These are phyloP conservation scores for Pterocarpus santalinus DNA, from an alignment of 306 rosid genomes.

Conservation along the genomic window DNA sequence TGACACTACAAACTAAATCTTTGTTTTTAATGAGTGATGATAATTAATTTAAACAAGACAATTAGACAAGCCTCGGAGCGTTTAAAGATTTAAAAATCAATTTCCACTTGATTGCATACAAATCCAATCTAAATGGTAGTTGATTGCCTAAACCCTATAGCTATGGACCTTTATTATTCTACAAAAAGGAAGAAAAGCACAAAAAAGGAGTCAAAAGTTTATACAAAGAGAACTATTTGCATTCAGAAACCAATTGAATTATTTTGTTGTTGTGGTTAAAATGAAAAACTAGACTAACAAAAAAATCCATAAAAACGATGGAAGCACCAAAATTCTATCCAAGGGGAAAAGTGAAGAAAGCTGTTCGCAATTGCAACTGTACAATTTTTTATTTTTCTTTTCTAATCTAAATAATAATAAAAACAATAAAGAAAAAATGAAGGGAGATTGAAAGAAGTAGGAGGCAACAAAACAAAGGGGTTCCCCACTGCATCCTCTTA, in stretches of 20 bases:
- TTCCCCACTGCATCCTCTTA: conserved; percentile 68
- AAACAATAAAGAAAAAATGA: not conserved
- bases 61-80: not conserved
- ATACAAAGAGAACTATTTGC: not conserved
- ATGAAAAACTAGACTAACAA: not conserved
- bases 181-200: not conserved
- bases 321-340: too few species aligned
- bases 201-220: too few species aligned
- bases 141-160: not conserved
- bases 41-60: not conserved
- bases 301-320: too few species aligned
- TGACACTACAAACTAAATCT: not conserved
- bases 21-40: not conserved
- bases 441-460: conserved; percentile 48
- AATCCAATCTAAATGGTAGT: not conserved
- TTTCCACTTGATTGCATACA: not conserved
- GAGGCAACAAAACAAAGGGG: conserved; percentile 42
- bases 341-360: not conserved
- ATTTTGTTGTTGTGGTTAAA: not conserved
- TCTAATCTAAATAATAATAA: not conserved
- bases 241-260: too few species aligned
- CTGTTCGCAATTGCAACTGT: not conserved
- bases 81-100: not conserved
- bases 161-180: not conserved
- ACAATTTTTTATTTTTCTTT: not conserved